Conservation (phyloP, 768 basidiomycete genomes). For the Rhizopogon vulgaris region DNA sequence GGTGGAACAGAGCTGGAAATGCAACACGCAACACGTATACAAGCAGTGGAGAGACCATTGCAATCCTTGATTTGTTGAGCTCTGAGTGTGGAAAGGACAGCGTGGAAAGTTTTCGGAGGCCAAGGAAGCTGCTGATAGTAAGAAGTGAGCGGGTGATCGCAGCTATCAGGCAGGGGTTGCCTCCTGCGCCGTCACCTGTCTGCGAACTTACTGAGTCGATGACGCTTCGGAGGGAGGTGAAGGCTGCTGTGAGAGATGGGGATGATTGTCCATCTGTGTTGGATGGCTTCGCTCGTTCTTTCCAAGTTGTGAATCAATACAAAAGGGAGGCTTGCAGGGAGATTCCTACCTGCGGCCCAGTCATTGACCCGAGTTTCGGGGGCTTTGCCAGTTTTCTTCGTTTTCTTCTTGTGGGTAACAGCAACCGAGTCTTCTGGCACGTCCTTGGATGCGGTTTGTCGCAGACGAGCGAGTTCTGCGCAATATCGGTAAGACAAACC, state of each 20-base stretch:
- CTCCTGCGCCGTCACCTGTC: background rate
- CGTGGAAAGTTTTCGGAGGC: background rate
- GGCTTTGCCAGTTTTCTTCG: conserved; percentile 16
- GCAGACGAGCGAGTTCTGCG: conserved; percentile 17
- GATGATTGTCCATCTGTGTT: conserved; percentile 14
- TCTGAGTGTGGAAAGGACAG: conserved; percentile 4
- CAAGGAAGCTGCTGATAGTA: background rate
- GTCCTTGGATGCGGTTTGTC: conserved; percentile 10
- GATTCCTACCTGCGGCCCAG: conserved; percentile 18
- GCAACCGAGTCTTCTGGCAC: conserved; percentile 4
- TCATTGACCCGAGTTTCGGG: conserved; percentile 4
- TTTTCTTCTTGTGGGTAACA: conserved; percentile 22
- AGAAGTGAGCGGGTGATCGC: conserved; percentile 11
- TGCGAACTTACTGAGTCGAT: conserved; percentile 4
- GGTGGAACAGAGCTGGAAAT: conserved; percentile 14
- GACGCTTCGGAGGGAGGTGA: conserved; percentile 16
- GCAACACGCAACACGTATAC: conserved; percentile 15
- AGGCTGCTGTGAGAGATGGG: conserved; percentile 18
- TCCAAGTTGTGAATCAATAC: background rate
- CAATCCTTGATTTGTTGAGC: conserved; percentile 13
- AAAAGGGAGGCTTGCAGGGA: background rate
- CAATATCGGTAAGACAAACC: background rate
- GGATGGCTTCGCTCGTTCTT: conserved; percentile 18
- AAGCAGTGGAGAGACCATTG: conserved; percentile 18
- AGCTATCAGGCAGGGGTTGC: conserved; percentile 11